These are phyloP conservation scores for Venturia nashicola DNA, from an alignment of 2,329 filamentous ascomycete species.

Conservation along the genomic window DNA sequence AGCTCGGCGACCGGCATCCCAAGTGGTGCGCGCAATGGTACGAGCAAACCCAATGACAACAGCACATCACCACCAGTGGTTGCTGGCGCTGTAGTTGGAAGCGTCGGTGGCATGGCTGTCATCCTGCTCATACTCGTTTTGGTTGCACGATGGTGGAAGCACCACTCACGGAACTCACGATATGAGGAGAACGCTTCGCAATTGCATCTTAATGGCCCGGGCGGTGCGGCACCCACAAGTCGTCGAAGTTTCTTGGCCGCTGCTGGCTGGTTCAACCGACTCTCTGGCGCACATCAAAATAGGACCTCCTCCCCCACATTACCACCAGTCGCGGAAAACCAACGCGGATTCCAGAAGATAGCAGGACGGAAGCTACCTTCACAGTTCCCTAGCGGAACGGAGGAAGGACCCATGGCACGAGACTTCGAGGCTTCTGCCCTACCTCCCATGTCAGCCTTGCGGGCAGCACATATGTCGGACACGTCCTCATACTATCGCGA, in stretches of 20 bases:
- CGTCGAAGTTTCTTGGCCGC: conserved; percentile 7
- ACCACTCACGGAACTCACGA: neutral
- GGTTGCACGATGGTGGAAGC: conserved; percentile 5
- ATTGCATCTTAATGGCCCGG: neutral
- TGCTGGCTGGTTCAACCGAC: conserved; percentile 7
- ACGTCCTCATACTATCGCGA: conserved; percentile 5
- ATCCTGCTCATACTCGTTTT: conserved; percentile 6
- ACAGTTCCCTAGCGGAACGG: conserved; percentile 3
- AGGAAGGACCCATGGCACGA: conserved; percentile 2
- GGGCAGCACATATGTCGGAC: neutral
- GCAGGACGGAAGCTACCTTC: conserved; percentile 7
- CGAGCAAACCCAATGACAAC: neutral
- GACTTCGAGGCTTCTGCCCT: neutral
- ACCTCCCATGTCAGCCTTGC: neutral
- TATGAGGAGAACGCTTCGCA: neutral
- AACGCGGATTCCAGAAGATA: conserved; percentile 8
- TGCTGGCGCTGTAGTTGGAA: conserved; percentile 9
- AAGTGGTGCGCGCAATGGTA: neutral
- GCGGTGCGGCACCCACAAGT: neutral
- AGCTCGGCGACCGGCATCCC: neutral
- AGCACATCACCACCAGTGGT: conserved; percentile 7
- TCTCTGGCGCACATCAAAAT: neutral
- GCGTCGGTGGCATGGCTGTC: conserved; percentile 8
- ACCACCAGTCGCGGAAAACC: neutral
- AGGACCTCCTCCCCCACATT: conserved; percentile 1